Conservation (phyloP, 2,329 filamentous ascomycete species). For the Fusarium mangiferae region DNA sequence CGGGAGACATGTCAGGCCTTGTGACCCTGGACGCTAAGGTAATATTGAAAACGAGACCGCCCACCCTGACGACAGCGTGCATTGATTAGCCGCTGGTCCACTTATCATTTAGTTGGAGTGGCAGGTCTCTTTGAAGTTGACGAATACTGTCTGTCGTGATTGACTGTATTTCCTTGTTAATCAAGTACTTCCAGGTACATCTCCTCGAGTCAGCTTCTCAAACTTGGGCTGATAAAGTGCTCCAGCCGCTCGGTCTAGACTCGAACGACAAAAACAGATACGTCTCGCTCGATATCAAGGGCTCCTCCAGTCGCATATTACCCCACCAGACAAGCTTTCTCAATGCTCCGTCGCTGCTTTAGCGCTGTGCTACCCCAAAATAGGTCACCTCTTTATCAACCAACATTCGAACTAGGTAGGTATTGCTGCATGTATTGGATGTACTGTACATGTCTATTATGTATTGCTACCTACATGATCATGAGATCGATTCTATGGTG, state of each 20-base stretch:
- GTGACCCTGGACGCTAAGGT: slow-evolving; percentile 22
- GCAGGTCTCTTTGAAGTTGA: background rate
- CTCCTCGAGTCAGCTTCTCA: background rate
- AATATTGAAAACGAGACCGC: slow-evolving; percentile 13
- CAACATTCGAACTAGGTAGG: background rate
- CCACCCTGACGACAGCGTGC: slow-evolving; percentile 34
- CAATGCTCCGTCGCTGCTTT: slow-evolving; percentile 25
- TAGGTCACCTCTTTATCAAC: background rate
- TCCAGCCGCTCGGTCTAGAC: slow-evolving; percentile 8
- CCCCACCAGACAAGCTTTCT: slow-evolving; percentile 41
- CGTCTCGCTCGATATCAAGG: background rate
- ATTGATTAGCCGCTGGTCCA: slow-evolving; percentile 22
- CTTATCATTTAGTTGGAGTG: slow-evolving; percentile 15
- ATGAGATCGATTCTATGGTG: background rate
- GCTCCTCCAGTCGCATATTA: background rate
- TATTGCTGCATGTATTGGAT: background rate
- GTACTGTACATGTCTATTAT: background rate
- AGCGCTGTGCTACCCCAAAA: slow-evolving; percentile 12
- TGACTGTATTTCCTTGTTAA: background rate
- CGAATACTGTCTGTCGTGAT: background rate
- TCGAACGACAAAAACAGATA: background rate
- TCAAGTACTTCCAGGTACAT: background rate
- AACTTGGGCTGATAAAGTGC: background rate
- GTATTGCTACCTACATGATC: background rate
- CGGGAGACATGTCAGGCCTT: slow-evolving; percentile 6